Evolutionary conservation across 148 eudicot species (phyloP).

Genomic region (Chenopodium quinoa): DNA sequence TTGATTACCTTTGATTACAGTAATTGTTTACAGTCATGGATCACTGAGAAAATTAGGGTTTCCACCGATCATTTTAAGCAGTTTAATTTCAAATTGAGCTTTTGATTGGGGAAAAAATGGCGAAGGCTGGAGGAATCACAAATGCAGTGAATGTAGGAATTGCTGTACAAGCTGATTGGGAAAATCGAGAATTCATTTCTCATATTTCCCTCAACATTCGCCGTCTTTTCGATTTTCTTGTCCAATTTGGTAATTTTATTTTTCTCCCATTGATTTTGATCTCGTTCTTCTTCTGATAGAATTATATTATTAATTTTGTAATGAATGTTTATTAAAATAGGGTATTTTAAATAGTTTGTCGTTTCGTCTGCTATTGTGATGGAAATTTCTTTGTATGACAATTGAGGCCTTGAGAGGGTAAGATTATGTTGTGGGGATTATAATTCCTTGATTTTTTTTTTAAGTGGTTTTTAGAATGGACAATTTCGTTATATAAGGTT

Average conservation of each 20-base stretch:
- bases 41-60: neutral
- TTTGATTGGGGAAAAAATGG: conserved; percentile 34
- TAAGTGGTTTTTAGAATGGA: too few species aligned
- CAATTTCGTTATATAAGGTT: neutral
- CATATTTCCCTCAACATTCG: conserved; percentile 91
- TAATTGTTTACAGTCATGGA: neutral
- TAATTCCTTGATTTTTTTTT: neutral
- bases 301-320: too few species aligned
- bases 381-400: neutral
- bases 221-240: conserved; percentile 88
- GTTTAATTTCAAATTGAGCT: neutral
- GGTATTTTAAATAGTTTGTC: neutral
- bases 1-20: too few species aligned
- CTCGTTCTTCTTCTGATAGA: neutral
- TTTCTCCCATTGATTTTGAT: neutral
- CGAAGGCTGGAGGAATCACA: conserved; percentile 91
- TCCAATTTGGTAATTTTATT: conserved; percentile 71
- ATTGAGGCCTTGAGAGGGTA: neutral
- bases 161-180: conserved; percentile 99
- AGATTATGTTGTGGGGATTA: neutral
- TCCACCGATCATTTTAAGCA: neutral
- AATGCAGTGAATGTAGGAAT: conserved; percentile 97
- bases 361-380: neutral
- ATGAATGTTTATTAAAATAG: neutral
- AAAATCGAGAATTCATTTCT: conserved; percentile 94